These are phyloP conservation scores for Hypoxylon sp. DNA, from an alignment of 2,329 filamentous ascomycete genomes.

Conservation along the genomic window DNA sequence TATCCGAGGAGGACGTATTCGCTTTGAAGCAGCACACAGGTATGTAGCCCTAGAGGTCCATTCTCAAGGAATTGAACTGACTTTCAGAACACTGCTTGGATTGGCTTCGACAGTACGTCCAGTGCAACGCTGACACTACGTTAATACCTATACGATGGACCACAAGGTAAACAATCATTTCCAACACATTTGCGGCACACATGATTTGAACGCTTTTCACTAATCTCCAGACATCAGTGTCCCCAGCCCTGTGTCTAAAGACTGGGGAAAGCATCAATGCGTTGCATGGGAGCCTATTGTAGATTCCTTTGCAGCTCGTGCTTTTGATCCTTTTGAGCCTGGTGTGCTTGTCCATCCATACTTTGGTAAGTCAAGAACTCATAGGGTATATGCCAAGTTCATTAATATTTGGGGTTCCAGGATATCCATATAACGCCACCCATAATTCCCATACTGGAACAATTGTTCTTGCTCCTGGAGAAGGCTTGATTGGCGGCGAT, in stretches of 20 bases:
- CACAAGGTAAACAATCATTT: background rate
- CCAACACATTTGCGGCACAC: background rate
- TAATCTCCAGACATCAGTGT: background rate
- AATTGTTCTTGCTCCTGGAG: background rate
- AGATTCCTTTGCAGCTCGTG: background rate
- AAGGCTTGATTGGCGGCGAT: background rate
- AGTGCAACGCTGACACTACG: background rate
- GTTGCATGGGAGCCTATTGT: background rate
- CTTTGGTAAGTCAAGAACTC: background rate
- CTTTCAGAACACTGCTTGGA: background rate
- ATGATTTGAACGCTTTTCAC: background rate
- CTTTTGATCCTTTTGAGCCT: background rate
- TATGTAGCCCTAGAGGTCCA: background rate
- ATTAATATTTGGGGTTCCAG: background rate
- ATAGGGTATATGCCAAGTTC: background rate
- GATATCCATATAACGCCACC: background rate
- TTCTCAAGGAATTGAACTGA: background rate
- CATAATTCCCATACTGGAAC: background rate
- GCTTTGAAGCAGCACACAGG: background rate
- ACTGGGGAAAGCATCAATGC: background rate
- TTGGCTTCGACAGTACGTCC: background rate
- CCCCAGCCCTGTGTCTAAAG: background rate
- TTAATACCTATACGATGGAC: background rate
- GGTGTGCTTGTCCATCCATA: background rate
- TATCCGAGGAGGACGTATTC: background rate